Conservation (phyloP, 495 filamentous ascomycete genomes). For the Podospora australis region DNA sequence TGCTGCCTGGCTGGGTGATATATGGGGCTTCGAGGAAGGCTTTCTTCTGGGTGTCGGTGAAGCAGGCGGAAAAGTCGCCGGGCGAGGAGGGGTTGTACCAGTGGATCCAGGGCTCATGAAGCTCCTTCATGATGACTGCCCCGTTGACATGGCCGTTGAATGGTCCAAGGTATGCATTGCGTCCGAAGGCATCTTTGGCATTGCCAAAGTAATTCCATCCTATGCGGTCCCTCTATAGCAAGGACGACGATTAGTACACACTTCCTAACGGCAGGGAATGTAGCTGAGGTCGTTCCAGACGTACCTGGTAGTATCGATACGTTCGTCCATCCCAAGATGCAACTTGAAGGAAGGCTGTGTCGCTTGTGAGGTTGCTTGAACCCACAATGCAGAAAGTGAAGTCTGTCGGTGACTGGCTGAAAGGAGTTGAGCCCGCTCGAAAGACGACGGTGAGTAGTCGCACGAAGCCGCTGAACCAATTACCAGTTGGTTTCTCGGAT, state of each 20-base stretch:
- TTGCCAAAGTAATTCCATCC: slow-evolving; percentile 5
- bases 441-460: slow-evolving; percentile 1
- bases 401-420: not conserved
- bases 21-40: not conserved
- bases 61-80: not conserved
- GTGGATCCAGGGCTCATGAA: slow-evolving; percentile 7
- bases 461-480: slow-evolving; percentile 1
- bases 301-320: slow-evolving; percentile 1
- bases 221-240: not conserved
- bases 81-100: slow-evolving; percentile 1
- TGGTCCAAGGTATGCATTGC: not conserved
- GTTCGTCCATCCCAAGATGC: slow-evolving; percentile 1
- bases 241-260: not conserved
- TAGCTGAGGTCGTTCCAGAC: not conserved
- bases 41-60: not conserved
- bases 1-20: not conserved
- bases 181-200: not conserved
- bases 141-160: slow-evolving; percentile 8
- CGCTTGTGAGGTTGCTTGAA: not conserved
- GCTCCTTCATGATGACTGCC: slow-evolving; percentile 4
- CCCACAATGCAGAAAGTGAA: slow-evolving; percentile 4
- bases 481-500: not conserved
- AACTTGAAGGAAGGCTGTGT: not conserved
- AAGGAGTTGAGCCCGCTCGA: not conserved
- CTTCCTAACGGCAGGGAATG: not conserved